phyloP scores from a whole-genome alignment of 495 filamentous ascomycete genomes.

The Pseudomonodictys pantanalensis region DNA sequence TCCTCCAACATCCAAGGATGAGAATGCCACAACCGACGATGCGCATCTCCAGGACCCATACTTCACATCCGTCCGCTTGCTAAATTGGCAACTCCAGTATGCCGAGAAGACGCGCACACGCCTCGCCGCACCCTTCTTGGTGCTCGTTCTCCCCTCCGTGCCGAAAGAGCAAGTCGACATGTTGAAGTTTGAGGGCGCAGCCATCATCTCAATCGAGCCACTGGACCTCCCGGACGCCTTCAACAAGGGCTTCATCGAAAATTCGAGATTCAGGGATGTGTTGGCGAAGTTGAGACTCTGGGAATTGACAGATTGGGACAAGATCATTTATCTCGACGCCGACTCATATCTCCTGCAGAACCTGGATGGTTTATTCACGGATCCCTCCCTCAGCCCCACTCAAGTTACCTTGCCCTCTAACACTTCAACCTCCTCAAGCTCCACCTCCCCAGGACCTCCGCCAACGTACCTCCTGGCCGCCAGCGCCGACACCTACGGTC shows the following conservation, averaged over 20 bases:
- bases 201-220: conserved; percentile 7
- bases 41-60: conserved; percentile 2
- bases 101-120: conserved; percentile 3
- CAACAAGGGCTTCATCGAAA: conserved; percentile 6
- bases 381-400: no score
- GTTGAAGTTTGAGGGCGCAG: conserved; percentile 13
- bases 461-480: conserved; percentile 10
- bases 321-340: conserved; percentile 30
- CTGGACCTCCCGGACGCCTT: conserved; percentile 11
- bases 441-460: background rate
- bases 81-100: conserved; percentile 13
- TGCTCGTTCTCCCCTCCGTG: conserved; percentile 10
- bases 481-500: conserved; percentile 12
- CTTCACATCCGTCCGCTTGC: conserved; percentile 9
- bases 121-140: conserved; percentile 7
- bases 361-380: conserved; percentile 24
- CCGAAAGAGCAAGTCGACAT: background rate
- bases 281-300: conserved; percentile 30
- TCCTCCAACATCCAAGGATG: conserved; percentile 1
- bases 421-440: no score
- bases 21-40: background rate
- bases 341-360: conserved; percentile 28
- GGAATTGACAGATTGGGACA: conserved; percentile 31
- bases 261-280: conserved; percentile 15
- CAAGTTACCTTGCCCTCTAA: no score